Evolutionary conservation across 2,329 filamentous ascomycete species (phyloP), one percentile per base, ranked within the genome.

Genomic region (Fusarium sp.): DNA sequence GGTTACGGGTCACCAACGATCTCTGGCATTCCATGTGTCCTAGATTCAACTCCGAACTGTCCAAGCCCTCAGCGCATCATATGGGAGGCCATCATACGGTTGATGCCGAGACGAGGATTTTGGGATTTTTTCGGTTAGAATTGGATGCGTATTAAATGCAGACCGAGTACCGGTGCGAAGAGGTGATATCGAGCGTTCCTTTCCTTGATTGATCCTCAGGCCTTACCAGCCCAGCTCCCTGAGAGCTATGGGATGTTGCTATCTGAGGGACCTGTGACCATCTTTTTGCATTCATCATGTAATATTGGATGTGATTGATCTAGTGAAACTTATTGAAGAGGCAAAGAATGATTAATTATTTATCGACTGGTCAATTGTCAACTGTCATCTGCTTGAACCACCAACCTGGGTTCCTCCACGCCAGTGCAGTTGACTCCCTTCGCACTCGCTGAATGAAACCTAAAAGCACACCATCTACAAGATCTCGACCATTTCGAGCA

Each of bases 121-220:
- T 59, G 32, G 14, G 32, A 35, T 32, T 57, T 57, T 37, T 57
- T n/a, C 25, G 20, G 33, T 9, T 57, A 10, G 54, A 57, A 11
- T 30, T 20, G 54, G 54, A 15, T 25, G 5, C 17, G 3, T 6
- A 17, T 25, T 17, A 37, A 1, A 15, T 57, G 54, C 54, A 57
- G 54, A 57, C 54, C 33, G 54, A 57, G 32, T 57, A 57, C 54
- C 54, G 54, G 54, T 57, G 54, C 54, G 54, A 57, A 57, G 32
- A 15, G 54, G 54, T 14, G 32, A 12, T 7, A 20, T 20, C 25
- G 25, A 52, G 47, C 47, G 47, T 52, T 5, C 45, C 45, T 32
- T 52, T 37, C 32, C 54, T 25, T 17, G 32, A 37, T 22, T 17
- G 32, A 57, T 37, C 33, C 54, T 22, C 27, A 20, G 52, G 54